Evolutionary conservation across 176 grass and related monocot species (phyloP), one percentile per base, ranked within the genome.

Genomic region (Poa annua): DNA sequence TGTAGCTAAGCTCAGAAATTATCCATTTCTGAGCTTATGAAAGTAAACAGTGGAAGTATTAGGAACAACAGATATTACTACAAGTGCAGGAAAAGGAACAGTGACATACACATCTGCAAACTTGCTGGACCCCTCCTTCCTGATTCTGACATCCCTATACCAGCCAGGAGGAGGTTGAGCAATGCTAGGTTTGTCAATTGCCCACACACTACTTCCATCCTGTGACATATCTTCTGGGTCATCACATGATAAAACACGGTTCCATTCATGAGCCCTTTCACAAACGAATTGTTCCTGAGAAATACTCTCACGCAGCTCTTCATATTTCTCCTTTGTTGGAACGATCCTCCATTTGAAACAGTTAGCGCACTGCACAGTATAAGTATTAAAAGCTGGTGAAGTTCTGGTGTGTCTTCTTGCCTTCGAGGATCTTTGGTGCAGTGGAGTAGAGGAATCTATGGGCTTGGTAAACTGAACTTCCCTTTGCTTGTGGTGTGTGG

Each of bases 281-380:
- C 95, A 94, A 24, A 86, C 44, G 84, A 94, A 97, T 26, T 75
- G 81, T 45, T 92, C 75, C 71, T 86, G 53, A 66, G 66, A 81
- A 72, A 97, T 91, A 54, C 14, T 89, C 63, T 86, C 90, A 24
- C 92, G 88, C 29, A 97, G 84, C 74, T 94, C 92, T 89, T 97
- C 90, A 32, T 97, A 97, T 75, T 97, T 97, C 29, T 92, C 86
- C 78, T 97, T 91, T 76, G 88, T 92, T 57, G 95, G 95, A 74
- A 97, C 88, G 0, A 94, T 56, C 74, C 92, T 89, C 95, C 95
- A 97, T 83, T 97, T 94, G 76, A 77, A 94, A 85, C 95, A 97
- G 19, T 21, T 12, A 9, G 90, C 88, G 76, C 90, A 94, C 25
- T 97, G 92, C 52, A 97, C 88, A 3, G 95, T 92, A 78, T 91